These are phyloP conservation scores for Xylaria sp. DNA, from an alignment of 2,329 filamentous ascomycete genomes.

Conservation along the genomic window DNA sequence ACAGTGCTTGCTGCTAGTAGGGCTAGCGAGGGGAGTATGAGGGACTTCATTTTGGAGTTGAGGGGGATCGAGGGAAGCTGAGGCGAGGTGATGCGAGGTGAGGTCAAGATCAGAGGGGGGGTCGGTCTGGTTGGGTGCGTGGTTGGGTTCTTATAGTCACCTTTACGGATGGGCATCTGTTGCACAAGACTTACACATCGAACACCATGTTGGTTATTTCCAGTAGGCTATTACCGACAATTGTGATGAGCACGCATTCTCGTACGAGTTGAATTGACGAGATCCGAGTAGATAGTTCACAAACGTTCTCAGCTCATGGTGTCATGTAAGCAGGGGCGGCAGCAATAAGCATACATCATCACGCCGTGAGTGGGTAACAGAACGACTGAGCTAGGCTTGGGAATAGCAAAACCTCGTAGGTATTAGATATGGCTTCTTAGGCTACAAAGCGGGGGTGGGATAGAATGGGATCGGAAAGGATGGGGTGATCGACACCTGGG, in stretches of 20 bases:
- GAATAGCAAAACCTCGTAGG: conserved; percentile 21
- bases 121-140: background rate
- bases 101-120: background rate
- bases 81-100: background rate
- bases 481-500: conserved; percentile 12
- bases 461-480: background rate
- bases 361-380: conserved; percentile 10
- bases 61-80: background rate
- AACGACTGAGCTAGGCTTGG: background rate
- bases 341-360: background rate
- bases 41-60: conserved; percentile 28
- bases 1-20: conserved; percentile 28
- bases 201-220: background rate
- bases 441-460: conserved; percentile 18
- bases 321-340: conserved; percentile 20
- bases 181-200: background rate
- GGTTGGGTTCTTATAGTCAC: background rate
- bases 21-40: conserved; percentile 29
- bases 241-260: background rate
- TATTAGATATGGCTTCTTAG: conserved; percentile 9
- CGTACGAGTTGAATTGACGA: background rate
- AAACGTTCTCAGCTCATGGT: conserved; percentile 1
- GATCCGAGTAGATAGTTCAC: background rate
- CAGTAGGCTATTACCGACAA: background rate
- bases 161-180: background rate